Percentiles rank a stretch among this genome's conserved stretches.
These are phyloP conservation scores for Plasmodium billcollinsi DNA, from an alignment of 169 alveolate species.

Conservation along the genomic window DNA sequence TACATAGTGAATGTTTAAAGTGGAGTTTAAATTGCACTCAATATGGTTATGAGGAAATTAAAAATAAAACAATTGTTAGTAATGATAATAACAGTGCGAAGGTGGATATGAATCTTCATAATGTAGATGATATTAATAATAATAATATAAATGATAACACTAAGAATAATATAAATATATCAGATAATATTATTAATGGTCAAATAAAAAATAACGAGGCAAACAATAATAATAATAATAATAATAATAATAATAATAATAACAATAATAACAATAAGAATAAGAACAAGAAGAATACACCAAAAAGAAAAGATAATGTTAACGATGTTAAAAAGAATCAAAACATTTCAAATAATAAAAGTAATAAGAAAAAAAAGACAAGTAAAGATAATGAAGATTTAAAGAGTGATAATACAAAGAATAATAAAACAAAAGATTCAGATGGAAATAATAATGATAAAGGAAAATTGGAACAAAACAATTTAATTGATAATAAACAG, in stretches of 20 bases:
- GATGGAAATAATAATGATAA: slow-evolving; percentile 10
- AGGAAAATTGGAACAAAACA: background rate
- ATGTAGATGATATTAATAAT: background rate
- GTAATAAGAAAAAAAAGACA: slow-evolving; percentile 10
- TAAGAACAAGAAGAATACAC: background rate
- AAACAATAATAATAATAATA: background rate
- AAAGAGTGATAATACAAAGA: background rate
- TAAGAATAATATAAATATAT: background rate
- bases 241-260: no score
- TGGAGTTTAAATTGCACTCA: slow-evolving; percentile 83
- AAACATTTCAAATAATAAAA: slow-evolving; percentile 7
- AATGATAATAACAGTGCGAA: background rate
- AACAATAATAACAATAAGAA: no score
- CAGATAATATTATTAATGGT: background rate
- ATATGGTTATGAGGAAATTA: slow-evolving; percentile 39
- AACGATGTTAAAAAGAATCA: no score
- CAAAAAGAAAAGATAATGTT: no score
- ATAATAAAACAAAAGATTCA: slow-evolving; percentile 10
- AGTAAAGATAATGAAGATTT: slow-evolving; percentile 9
- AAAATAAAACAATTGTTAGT: background rate
- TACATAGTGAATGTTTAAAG: slow-evolving; percentile 83
- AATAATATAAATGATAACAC: background rate
- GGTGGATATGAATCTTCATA: background rate
- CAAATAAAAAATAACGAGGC: background rate
- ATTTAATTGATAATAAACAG: background rate